A percentile compares a stretch with the other conserved stretches of the same genome.
Conservation (phyloP, 2,329 filamentous ascomycete species). For the Lecanoromycetidae sp. region DNA sequence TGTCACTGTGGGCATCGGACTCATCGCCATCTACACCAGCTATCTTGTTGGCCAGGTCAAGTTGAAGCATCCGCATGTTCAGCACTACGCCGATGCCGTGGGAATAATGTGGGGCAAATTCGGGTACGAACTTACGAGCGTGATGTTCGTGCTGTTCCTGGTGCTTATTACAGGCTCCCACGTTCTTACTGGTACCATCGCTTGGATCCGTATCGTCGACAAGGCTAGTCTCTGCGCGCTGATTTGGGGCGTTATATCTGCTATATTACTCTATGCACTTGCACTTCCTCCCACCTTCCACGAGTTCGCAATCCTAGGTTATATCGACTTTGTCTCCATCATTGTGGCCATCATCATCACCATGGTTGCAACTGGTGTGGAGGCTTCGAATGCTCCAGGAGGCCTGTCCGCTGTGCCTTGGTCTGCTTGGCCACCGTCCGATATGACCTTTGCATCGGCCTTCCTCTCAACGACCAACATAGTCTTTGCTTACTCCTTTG, state of each 20-base stretch:
- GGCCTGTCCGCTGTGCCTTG: constrained; percentile 24
- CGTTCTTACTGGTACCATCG: constrained; percentile 35
- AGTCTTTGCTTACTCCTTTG: constrained; percentile 34
- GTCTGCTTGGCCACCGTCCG: constrained; percentile 26
- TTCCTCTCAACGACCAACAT: constrained; percentile 29
- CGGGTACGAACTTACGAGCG: constrained; percentile 32
- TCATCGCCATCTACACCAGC: constrained; percentile 33
- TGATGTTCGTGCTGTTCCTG: constrained; percentile 34
- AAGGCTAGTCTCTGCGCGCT: constrained; percentile 30
- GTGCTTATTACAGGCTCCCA: constrained; percentile 34
- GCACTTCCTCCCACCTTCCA: constrained; percentile 28
- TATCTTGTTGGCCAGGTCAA: constrained; percentile 31
- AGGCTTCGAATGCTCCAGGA: constrained; percentile 20
- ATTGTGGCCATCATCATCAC: constrained; percentile 26
- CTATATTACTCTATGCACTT: constrained; percentile 27
- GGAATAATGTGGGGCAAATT: constrained; percentile 31
- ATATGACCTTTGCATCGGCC: constrained; percentile 26
- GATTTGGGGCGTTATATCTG: constrained; percentile 33
- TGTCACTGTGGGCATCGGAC: constrained; percentile 29
- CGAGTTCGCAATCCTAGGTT: constrained; percentile 29
- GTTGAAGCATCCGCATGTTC: constrained; percentile 28
- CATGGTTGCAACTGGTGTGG: constrained; percentile 27
- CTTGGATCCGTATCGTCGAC: constrained; percentile 32
- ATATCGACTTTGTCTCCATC: constrained; percentile 29
- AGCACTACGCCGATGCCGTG: constrained; percentile 35